Percentiles rank a stretch among this genome's conserved stretches.
Evolutionary conservation across 2,329 filamentous ascomycete genomes (phyloP).

Genomic region (Corinectria fuckeliana): DNA sequence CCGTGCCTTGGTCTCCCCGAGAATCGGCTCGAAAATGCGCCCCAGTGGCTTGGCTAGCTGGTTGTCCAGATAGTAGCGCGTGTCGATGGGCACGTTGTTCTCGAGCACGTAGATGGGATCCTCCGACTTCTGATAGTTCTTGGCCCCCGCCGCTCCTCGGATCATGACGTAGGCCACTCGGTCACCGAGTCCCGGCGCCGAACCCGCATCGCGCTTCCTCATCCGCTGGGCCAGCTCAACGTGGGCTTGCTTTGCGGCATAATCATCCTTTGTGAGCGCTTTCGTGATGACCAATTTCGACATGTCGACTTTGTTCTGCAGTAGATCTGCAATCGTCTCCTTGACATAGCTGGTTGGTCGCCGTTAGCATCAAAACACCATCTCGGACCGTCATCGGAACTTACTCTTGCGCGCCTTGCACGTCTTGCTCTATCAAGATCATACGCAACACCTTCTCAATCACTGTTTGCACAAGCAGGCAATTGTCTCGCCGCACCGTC

Average conservation of each 20-base stretch:
- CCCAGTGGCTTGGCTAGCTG: conserved; percentile 93
- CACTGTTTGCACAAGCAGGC: conserved; percentile 91
- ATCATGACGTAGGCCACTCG: conserved; percentile 98
- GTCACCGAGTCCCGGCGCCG: conserved; percentile 89
- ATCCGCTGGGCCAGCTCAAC: conserved; percentile 95
- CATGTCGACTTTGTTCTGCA: conserved; percentile 99
- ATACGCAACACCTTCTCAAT: conserved; percentile 96
- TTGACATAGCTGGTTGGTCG: conserved; percentile 80
- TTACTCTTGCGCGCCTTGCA: conserved; percentile 91
- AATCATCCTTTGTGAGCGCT: conserved; percentile 88
- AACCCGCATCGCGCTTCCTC: conserved; percentile 95
- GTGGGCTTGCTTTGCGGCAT: conserved; percentile 92
- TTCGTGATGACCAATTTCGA: conserved; percentile 99
- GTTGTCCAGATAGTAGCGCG: conserved; percentile 98
- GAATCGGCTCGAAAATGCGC: conserved; percentile 96
- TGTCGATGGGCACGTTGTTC: conserved; percentile 97
- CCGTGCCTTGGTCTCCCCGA: conserved; percentile 89
- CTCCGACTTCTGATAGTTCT: conserved; percentile 96
- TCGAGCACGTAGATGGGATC: conserved; percentile 97
- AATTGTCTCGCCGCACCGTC: conserved; percentile 96
- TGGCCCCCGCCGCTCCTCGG: conserved; percentile 85
- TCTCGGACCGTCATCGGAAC: conserved; percentile 40
- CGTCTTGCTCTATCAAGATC: conserved; percentile 92
- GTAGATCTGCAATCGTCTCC: conserved; percentile 88
- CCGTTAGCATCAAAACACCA: conserved; percentile 44